Base-by-base conservation (phyloP, 371 early-diverging fungal species). In the Phascolomyces articulosus region DNA sequence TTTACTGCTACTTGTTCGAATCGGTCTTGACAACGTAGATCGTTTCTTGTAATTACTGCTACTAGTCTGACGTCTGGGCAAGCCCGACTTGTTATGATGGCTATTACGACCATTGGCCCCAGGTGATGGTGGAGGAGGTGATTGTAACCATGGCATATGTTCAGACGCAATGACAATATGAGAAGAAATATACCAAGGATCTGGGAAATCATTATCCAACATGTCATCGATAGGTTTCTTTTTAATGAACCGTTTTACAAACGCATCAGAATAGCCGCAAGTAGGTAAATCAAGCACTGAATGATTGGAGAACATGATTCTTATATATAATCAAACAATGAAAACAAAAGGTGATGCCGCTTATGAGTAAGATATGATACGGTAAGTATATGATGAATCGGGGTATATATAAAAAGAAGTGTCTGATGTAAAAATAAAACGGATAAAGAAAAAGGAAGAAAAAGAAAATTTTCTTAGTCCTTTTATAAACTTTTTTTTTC, bases 141-240 rank as follows among this genome's bases (percentile, higher is more conserved):
- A 40, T 21, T 62, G 49, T 31, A 38, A 40, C 62, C 67, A 62
- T 23, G 63, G 67, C 15, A 58, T 13, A 26, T 49, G 67, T 15
- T 67, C 62, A 10, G 59, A 28, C 13, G 54, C 48, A 18, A 64
- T 57, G 13, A 54, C 59, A 34, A 60, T 56, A 20, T 40, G 59
- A 20, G 31, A 40, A 26, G 59, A 60, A 31, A 40, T 54, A 40
- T 59, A 65, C 64, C 63, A 68, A 31, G 68, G 64, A 49, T 68
- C 65, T 18, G 65, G 65, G n/a, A 49, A 53, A 31, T 65, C 65
- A 24, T n/a, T 55, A 4, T 51, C 48, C 11, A 65, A 48, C 56
- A 68, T 53, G 47, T 68, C 64, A 18, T 63, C 60, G 16, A 59
- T 63, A 18, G 59, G 68, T 24, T 63, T 68, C 51, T 60, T 63